Conservation (phyloP, 805 yeast species). For the Nakazawaea sp. region DNA sequence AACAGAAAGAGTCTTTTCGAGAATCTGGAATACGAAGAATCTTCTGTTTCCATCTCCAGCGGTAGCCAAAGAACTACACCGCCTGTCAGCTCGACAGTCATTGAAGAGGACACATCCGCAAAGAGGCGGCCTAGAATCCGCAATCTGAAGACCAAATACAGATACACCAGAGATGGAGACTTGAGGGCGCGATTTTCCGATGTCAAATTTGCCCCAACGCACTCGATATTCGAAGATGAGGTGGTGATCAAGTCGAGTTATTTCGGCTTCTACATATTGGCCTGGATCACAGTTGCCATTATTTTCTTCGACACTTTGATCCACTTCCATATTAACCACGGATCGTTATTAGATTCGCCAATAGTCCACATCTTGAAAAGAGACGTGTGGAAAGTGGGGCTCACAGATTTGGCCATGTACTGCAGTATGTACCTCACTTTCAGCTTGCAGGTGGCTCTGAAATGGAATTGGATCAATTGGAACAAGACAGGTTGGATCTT, state of each 20-base stretch:
- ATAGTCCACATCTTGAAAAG: constrained; percentile 50
- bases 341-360: constrained; percentile 40
- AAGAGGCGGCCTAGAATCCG: not conserved
- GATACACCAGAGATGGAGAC: constrained; percentile 24
- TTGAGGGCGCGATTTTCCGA: constrained; percentile 50
- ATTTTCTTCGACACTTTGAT: constrained; percentile 45
- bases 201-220: constrained; percentile 34
- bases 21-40: constrained; percentile 5
- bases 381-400: constrained; percentile 61
- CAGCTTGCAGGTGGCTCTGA: constrained; percentile 49
- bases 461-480: constrained; percentile 50
- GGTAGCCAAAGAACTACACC: not conserved
- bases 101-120: not conserved
- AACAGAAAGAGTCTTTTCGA: constrained; percentile 4
- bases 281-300: constrained; percentile 65
- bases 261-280: constrained; percentile 74
- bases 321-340: constrained; percentile 41
- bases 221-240: constrained; percentile 49
- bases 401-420: constrained; percentile 75
- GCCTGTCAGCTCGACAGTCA: not conserved
- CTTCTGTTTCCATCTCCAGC: not conserved
- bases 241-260: constrained; percentile 41
- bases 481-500: constrained; percentile 52
- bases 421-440: constrained; percentile 54
- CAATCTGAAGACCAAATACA: not conserved